phyloP scores from a whole-genome alignment of 1,139 yeast species.

The Candida albicans region DNA sequence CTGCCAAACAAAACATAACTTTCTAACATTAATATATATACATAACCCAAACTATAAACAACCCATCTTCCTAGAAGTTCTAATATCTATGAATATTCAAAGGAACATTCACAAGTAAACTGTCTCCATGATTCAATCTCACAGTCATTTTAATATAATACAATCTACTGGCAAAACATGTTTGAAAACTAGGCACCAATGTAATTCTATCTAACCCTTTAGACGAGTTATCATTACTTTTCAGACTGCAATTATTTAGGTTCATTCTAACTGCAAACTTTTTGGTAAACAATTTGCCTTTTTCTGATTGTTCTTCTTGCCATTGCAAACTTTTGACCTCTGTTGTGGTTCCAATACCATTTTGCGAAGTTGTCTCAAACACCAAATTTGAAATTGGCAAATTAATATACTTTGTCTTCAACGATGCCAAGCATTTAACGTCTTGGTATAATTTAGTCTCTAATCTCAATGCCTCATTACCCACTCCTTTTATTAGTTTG shows the following conservation, averaged over 20 bases:
- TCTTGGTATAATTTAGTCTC: constrained; percentile 40
- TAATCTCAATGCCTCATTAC: constrained; percentile 35
- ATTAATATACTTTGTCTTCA: constrained; percentile 35
- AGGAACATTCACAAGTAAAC: constrained; percentile 40
- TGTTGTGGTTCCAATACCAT: constrained; percentile 21
- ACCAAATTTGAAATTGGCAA: constrained; percentile 20
- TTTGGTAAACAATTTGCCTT: constrained; percentile 24
- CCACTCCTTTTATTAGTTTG: constrained; percentile 32
- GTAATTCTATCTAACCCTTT: constrained; percentile 37
- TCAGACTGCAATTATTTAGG: constrained; percentile 26
- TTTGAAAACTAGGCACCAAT: constrained; percentile 58
- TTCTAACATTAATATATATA: not conserved
- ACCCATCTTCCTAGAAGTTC: too few species aligned
- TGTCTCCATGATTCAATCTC: constrained; percentile 33
- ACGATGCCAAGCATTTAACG: constrained; percentile 36
- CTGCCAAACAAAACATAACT: not conserved
- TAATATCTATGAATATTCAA: constrained; percentile 25
- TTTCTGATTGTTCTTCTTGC: constrained; percentile 20
- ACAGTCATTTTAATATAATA: constrained; percentile 42
- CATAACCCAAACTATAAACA: too few species aligned
- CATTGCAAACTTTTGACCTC: constrained; percentile 27
- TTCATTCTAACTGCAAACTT: constrained; percentile 30
- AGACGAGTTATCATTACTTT: constrained; percentile 22
- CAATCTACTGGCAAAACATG: constrained; percentile 52
- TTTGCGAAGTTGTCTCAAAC: constrained; percentile 15